Evolutionary conservation across 192 early-diverging fungal genomes (phyloP), one percentile per base, ranked within the genome.

Genomic region (Coemansia sp.): DNA sequence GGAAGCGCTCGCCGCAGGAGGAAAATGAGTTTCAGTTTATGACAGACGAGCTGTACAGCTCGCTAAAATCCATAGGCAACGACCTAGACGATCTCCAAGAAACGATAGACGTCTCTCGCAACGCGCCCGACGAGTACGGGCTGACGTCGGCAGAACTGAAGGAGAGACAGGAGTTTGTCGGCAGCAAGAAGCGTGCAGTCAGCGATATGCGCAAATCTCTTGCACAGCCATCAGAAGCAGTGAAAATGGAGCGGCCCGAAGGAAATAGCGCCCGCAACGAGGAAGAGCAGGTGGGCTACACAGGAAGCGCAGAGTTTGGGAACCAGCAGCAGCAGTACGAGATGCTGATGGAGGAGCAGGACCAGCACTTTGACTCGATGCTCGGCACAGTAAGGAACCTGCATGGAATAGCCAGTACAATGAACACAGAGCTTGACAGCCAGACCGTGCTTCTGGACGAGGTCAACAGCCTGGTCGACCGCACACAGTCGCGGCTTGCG

Each of bases 351-450:
- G 67, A 79, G 61, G 77, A 84, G 66, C 82, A 84, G 66, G 82
- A 84, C 62, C 51, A 76, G 61, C 82, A 84, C 26, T 61, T 84
- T 26, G 82, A 84, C 59, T 53, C 77, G 20, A 75, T 84, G 73
- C 66, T 84, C 11, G 73, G 67, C 68, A 79, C 82, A 0, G 82
- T 84, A 63, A 73, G 82, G 62, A 84, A 84, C 44, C 63, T 84
- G 46, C 76, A 79, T 20, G 82, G 76, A 24, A 84, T 84, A 63
- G 82, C 82, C 4, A 53, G 68, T 46, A 79, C 76, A 0, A 79
- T 84, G 73, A 84, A 84, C 67, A 84, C 73, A 7, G 82, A 84
- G 71, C 77, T 84, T 20, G 82, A 79, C 45, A 63, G 57, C 62
- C 82, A 84, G 62, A 73, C 81, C 14, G 74, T 83, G 9, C 45